Base-by-base conservation (phyloP, 495 filamentous ascomycete genomes). In the Xylaria intraflava region DNA sequence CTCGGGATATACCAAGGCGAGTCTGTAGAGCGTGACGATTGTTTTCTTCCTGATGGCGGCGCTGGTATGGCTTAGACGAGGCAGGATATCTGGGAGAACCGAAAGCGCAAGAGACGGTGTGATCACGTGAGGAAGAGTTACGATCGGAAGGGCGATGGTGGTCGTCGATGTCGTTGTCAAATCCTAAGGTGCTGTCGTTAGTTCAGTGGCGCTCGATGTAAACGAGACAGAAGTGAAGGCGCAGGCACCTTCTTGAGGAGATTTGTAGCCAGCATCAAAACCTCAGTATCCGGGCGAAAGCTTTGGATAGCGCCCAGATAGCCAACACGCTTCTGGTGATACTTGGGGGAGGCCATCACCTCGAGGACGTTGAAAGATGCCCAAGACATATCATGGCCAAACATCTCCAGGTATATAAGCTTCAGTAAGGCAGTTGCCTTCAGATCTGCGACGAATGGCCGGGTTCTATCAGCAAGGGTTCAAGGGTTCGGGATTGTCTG, bases 361-460 rank as follows among this genome's bases (percentile, higher is more conserved):
- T 98, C 93, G 29, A 98, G 84, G 11, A 96, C 93, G 67, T 97
- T 88, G 68, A 98, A 98, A 8, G 90, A 89, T 17, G 94, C 93
- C 93, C 93, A 98, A 0, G 93, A 96, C 93, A 98, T 98, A 71
- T 98, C 93, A 64, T 98, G 88, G 10, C 93, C 93, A 65, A 96
- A 90, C 93, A 98, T 98, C 68, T 98, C 93, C 55, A 98, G 80
- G 66, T 98, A 98, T 33, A 95, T 84, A 51, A 98, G 77, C 72
- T 98, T 98, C 61, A 98, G 72, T 29, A 97, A 77, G 35, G 93
- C 94, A 9, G 90, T 96, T 10, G 93, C 89, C 75, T 98, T 98
- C 67, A 95, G 80, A 70, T 98, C 92, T 91, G 49, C 33, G 31
- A 29, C 6, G 44, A 14, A 41, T 30, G 46, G 38, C 10, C 26